Evolutionary conservation across 2,329 filamentous ascomycete genomes (phyloP).

Genomic region (Aspergillus novofumigatus): DNA sequence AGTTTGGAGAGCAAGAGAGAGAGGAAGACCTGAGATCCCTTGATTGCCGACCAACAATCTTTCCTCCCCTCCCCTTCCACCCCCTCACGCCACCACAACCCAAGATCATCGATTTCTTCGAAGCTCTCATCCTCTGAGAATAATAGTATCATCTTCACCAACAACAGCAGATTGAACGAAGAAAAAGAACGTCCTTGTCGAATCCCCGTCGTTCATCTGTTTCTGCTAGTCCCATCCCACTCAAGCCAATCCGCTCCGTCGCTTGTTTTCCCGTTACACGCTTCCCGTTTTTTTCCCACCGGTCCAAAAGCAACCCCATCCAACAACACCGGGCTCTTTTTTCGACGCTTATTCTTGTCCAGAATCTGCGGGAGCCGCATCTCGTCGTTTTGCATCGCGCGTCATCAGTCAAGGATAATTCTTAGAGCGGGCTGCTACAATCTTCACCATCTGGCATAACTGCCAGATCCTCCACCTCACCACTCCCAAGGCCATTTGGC

Average conservation of each 20-base stretch:
- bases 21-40: constrained; percentile 9
- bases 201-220: background rate
- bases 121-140: background rate
- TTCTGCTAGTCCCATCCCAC: background rate
- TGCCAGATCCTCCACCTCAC: constrained; percentile 19
- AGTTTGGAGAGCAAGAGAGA: background rate
- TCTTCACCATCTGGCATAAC: constrained; percentile 23
- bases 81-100: constrained; percentile 6
- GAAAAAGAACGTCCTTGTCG: background rate
- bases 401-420: constrained; percentile 9
- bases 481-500: constrained; percentile 26
- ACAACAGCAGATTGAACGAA: background rate
- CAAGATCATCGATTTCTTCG: background rate
- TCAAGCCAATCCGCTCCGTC: background rate
- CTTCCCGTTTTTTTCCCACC: constrained; percentile 1
- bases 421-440: constrained; percentile 15
- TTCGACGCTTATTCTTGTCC: constrained; percentile 4
- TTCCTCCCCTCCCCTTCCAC: constrained; percentile 2
- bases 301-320: constrained; percentile 1
- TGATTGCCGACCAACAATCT: constrained; percentile 17
- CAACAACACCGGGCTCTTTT: background rate
- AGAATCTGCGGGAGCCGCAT: constrained; percentile 17
- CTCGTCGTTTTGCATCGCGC: constrained; percentile 12
- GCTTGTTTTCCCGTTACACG: constrained; percentile 1
- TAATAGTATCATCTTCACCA: background rate